Conservation (phyloP, 2,329 filamentous ascomycete species). For the Pestalotiopsis sp. region DNA sequence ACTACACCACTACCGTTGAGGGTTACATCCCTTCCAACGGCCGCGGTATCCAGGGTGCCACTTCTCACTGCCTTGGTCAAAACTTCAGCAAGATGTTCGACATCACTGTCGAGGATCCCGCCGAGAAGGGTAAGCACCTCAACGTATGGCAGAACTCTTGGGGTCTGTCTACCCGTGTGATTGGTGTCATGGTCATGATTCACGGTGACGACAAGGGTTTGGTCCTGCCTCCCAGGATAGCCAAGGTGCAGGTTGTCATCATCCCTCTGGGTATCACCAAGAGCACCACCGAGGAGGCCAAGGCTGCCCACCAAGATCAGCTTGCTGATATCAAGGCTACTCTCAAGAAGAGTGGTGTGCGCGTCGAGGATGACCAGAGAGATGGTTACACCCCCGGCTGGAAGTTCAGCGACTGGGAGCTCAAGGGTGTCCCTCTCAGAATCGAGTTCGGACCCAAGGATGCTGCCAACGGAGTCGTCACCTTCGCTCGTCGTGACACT, state of each 20-base stretch:
- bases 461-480: slow-evolving; percentile 81
- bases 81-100: slow-evolving; percentile 99
- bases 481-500: slow-evolving; percentile 84
- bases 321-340: slow-evolving; percentile 71
- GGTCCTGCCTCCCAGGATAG: slow-evolving; percentile 87
- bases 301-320: slow-evolving; percentile 74
- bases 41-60: slow-evolving; percentile 94
- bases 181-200: slow-evolving; percentile 99
- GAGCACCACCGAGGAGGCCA: slow-evolving; percentile 81
- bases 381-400: slow-evolving; percentile 93
- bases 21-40: slow-evolving; percentile 96
- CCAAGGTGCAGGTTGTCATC: slow-evolving; percentile 83
- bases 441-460: slow-evolving; percentile 97
- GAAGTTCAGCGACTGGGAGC: slow-evolving; percentile 99
- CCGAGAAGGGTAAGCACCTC: slow-evolving; percentile 76
- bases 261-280: slow-evolving; percentile 93
- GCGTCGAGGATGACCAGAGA: slow-evolving; percentile 80
- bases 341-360: slow-evolving; percentile 74
- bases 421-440: slow-evolving; percentile 91
- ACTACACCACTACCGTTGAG: slow-evolving; percentile 96
- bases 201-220: slow-evolving; percentile 96
- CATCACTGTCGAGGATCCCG: slow-evolving; percentile 93
- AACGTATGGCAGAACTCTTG: slow-evolving; percentile 99
- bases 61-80: slow-evolving; percentile 90
- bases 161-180: slow-evolving; percentile 95